Evolutionary conservation across 75 land plant species (phyloP).

Genomic region (Picea sitchensis): DNA sequence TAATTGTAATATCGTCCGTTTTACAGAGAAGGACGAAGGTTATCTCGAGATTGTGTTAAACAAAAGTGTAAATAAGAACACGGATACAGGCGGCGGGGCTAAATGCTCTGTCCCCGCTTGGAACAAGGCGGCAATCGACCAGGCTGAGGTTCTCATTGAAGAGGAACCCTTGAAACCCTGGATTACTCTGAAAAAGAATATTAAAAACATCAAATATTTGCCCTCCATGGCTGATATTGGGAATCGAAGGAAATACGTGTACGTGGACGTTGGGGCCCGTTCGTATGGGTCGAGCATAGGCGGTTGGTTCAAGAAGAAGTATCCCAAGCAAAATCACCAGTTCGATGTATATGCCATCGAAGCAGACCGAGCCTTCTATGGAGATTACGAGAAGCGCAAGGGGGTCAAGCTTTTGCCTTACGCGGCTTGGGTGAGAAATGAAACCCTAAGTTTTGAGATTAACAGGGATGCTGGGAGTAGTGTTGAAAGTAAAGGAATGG

Average conservation of each 20-base stretch:
- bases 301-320: conserved; percentile 58
- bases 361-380: conserved; percentile 27
- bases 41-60: conserved; percentile 32
- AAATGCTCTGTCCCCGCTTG: conserved; percentile 13
- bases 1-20: conserved; percentile 34
- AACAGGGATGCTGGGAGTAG: conserved; percentile 15
- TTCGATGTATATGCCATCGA: conserved; percentile 60
- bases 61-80: conserved; percentile 12
- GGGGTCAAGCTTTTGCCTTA: conserved; percentile 24
- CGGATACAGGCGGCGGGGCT: conserved; percentile 73
- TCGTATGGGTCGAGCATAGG: conserved; percentile 27
- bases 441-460: conserved; percentile 68
- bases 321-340: conserved; percentile 48
- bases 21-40: conserved; percentile 15
- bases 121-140: conserved; percentile 24
- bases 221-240: conserved; percentile 43
- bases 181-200: not conserved
- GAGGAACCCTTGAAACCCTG: conserved; percentile 42
- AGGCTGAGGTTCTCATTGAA: conserved; percentile 44
- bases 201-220: conserved; percentile 25
- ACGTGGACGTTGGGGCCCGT: conserved; percentile 56
- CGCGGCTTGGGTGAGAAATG: conserved; percentile 44
- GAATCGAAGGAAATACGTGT: conserved; percentile 43
- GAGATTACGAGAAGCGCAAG: conserved; percentile 21
- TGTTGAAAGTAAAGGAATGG: conserved; percentile 44